These are phyloP conservation scores for Diplodia seriata DNA, from an alignment of 2,329 filamentous ascomycete species.

Conservation along the genomic window DNA sequence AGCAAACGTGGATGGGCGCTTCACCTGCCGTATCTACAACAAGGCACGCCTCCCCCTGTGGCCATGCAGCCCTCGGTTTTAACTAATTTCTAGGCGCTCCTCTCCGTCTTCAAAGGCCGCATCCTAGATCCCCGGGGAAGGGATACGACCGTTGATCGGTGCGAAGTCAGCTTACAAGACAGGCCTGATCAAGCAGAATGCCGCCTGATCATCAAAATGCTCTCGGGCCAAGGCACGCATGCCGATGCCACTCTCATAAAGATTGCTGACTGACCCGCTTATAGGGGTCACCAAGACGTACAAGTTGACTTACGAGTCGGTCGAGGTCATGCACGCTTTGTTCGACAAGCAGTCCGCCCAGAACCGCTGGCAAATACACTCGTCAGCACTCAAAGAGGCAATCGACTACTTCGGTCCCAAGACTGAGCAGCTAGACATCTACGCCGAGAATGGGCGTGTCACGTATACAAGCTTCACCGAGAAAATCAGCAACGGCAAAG, in stretches of 20 bases:
- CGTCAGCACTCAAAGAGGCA: slow-evolving; percentile 73
- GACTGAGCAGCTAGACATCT: slow-evolving; percentile 81
- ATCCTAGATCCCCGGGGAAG: slow-evolving; percentile 68
- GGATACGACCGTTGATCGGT: slow-evolving; percentile 74
- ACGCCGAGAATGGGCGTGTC: slow-evolving; percentile 70
- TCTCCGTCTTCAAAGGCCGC: slow-evolving; percentile 77
- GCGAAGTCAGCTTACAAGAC: slow-evolving; percentile 76
- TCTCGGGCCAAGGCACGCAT: slow-evolving; percentile 71
- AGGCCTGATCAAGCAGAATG: slow-evolving; percentile 71
- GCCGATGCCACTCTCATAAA: background rate
- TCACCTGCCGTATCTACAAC: slow-evolving; percentile 78
- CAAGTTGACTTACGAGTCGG: slow-evolving; percentile 75
- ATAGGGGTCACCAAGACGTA: slow-evolving; percentile 77
- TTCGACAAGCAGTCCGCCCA: slow-evolving; percentile 71
- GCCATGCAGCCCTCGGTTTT: background rate
- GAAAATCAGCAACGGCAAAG: slow-evolving; percentile 73
- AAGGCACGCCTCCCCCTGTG: slow-evolving; percentile 56
- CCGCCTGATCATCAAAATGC: slow-evolving; percentile 74
- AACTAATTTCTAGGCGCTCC: slow-evolving; percentile 51
- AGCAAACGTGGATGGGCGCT: slow-evolving; percentile 56
- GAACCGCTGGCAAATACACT: slow-evolving; percentile 76
- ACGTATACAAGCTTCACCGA: slow-evolving; percentile 85
- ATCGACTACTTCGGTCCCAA: slow-evolving; percentile 82
- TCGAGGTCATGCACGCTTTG: slow-evolving; percentile 76
- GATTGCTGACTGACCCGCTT: background rate